These are phyloP conservation scores for Peribolospora kevripleyi DNA, from an alignment of 768 basidiomycete genomes.

Conservation along the genomic window DNA sequence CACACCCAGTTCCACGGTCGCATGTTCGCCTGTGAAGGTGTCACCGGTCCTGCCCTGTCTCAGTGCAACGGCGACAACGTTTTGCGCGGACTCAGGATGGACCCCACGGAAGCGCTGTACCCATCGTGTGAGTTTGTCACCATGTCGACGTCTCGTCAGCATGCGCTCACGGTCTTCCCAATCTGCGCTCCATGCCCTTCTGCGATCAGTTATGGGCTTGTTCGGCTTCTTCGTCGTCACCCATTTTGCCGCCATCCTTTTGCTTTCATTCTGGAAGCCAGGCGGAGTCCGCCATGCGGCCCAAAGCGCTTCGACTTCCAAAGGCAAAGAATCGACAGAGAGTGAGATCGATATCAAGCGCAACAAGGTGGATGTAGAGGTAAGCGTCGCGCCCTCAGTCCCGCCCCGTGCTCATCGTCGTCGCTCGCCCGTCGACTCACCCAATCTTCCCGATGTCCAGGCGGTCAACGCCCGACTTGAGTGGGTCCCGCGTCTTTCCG, in stretches of 20 bases:
- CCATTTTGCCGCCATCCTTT: slow-evolving; percentile 16
- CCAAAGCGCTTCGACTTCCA: slow-evolving; percentile 13
- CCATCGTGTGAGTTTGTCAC: not conserved
- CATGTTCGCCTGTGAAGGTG: slow-evolving; percentile 15
- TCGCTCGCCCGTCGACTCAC: no score
- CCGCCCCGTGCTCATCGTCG: no score
- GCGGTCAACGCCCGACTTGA: no score
- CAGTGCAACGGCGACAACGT: slow-evolving; percentile 23
- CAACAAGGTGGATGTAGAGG: no score
- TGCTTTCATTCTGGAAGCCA: slow-evolving; percentile 18
- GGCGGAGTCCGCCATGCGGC: slow-evolving; percentile 21
- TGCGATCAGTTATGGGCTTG: slow-evolving; percentile 13
- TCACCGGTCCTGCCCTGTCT: slow-evolving; percentile 12
- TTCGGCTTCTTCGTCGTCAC: slow-evolving; percentile 17
- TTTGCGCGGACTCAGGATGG: slow-evolving; percentile 19
- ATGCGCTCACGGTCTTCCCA: not conserved
- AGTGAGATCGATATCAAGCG: not conserved
- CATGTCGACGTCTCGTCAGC: no score
- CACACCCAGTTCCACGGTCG: slow-evolving; percentile 23
- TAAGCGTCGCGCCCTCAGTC: no score
- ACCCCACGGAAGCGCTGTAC: slow-evolving; percentile 12
- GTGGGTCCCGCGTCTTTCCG: no score
- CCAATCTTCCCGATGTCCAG: no score
- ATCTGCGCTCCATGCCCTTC: not conserved
- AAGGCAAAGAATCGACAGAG: slow-evolving; percentile 8